Evolutionary conservation across 2,329 filamentous ascomycete genomes (phyloP), one percentile per base, ranked within the genome.

Genomic region (Hypoxylon sp.): DNA sequence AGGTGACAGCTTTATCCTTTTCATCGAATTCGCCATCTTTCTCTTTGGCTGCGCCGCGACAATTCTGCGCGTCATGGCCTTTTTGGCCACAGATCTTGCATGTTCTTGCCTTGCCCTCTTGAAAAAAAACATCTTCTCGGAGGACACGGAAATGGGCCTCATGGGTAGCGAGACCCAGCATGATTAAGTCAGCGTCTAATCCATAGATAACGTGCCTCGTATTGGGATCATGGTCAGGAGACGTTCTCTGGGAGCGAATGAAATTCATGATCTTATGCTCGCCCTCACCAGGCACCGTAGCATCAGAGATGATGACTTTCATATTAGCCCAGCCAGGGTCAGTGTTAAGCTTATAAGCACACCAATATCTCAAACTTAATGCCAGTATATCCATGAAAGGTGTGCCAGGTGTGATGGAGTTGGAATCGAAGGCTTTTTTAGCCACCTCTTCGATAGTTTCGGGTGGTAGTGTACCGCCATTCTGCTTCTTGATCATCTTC

Each of bases 181-280:
- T 99, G 82, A 99, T 99, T 72, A 99, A 85, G 86, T 99, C 96
- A 66, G 96, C 97, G 83, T 99, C 96, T 72, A 99, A 86, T 53
- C 96, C 96, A 78, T 99, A 99, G 69, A 99, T 98, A 75, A 99
- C 97, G 82, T 99, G 96, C 67, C 93, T 92, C 21, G 96, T 98
- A 79, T 99, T 98, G 23, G 96, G 96, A 76, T 99, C 91, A 80
- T 99, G 94, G 71, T 97, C 91, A 4, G 94, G 91, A 58, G 93
- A 96, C 53, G 92, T 89, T 75, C 96, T 90, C 80, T 99, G 97
- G 38, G 95, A 97, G 75, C 96, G 91, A 72, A 99, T 89, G 79
- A 98, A 99, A 73, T 96, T 91, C 96, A 99, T 99, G 77, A 99
- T 98, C 81, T 99, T 99, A 81, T 99, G 96, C 82, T 99, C 96